Evolutionary conservation across 495 filamentous ascomycete species (phyloP).

Genomic region (Penicillium odoratum): DNA sequence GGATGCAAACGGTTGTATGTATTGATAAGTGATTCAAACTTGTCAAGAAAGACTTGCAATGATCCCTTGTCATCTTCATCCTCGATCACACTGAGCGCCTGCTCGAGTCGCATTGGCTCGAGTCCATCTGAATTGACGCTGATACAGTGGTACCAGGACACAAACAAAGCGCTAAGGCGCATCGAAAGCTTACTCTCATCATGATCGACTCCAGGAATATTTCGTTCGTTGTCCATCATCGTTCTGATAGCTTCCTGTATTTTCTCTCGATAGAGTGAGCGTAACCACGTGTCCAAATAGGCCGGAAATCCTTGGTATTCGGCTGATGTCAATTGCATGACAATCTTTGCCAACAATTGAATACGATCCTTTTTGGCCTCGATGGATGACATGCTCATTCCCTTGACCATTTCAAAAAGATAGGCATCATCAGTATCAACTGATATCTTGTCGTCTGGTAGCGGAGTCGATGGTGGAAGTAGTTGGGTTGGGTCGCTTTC

Average conservation of each 20-base stretch:
- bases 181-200: constrained; percentile 36
- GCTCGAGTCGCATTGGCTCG: background rate
- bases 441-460: background rate
- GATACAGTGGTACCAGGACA: constrained; percentile 40
- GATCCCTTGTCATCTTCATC: background rate
- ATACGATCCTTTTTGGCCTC: background rate
- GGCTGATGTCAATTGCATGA: background rate
- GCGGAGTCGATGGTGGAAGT: background rate
- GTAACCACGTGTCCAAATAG: background rate
- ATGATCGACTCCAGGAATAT: background rate
- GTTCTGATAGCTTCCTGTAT: constrained; percentile 9
- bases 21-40: background rate
- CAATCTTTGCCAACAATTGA: constrained; percentile 14
- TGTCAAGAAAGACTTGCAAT: background rate
- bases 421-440: background rate
- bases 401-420: background rate
- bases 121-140: background rate
- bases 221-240: constrained; percentile 9
- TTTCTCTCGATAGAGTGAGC: constrained; percentile 3
- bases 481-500: background rate
- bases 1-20: background rate
- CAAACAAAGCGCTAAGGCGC: constrained; percentile 35
- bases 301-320: background rate
- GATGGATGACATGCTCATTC: background rate
- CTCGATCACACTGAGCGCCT: background rate